phyloP scores from a whole-genome alignment of 139 green algal species.

The Ettlia oleoabundans region DNA sequence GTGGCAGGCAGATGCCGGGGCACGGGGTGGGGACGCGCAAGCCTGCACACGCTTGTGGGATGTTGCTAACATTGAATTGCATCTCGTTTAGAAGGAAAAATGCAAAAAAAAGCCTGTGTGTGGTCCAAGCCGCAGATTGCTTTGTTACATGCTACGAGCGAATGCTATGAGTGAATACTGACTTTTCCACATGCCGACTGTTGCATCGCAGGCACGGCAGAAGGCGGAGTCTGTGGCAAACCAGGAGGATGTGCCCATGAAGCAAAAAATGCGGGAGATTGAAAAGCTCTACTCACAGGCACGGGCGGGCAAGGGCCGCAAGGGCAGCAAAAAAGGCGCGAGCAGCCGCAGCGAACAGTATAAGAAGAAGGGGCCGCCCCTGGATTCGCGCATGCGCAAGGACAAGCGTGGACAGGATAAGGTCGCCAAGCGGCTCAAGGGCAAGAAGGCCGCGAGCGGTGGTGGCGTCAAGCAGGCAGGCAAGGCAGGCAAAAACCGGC shows the following conservation, averaged over 20 bases:
- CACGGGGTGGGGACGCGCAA: no score
- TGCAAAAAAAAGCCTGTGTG: no score
- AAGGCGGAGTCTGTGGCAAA: constrained; percentile 82
- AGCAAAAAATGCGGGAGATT: constrained; percentile 55
- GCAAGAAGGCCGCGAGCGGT: constrained; percentile 13
- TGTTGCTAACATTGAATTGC: no score
- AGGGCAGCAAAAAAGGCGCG: not conserved
- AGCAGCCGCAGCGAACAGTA: constrained; percentile 21
- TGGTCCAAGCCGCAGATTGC: no score
- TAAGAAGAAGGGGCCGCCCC: constrained; percentile 40
- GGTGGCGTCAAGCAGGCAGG: constrained; percentile 19
- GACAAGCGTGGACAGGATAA: constrained; percentile 35
- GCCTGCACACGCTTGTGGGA: no score
- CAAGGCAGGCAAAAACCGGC: constrained; percentile 17
- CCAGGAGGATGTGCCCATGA: constrained; percentile 67
- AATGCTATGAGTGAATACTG: no score
- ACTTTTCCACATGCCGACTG: not conserved
- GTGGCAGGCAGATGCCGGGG: no score
- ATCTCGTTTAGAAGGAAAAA: no score
- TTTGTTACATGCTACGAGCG: no score
- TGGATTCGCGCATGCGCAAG: constrained; percentile 49
- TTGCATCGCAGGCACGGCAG: constrained; percentile 51
- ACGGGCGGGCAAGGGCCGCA: constrained; percentile 13
- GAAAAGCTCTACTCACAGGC: constrained; percentile 48
- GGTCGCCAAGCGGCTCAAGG: constrained; percentile 17